Evolutionary conservation across 2,329 filamentous ascomycete species (phyloP), one percentile per base, ranked within the genome.

Genomic region (Hymenoscyphus fraxineus): DNA sequence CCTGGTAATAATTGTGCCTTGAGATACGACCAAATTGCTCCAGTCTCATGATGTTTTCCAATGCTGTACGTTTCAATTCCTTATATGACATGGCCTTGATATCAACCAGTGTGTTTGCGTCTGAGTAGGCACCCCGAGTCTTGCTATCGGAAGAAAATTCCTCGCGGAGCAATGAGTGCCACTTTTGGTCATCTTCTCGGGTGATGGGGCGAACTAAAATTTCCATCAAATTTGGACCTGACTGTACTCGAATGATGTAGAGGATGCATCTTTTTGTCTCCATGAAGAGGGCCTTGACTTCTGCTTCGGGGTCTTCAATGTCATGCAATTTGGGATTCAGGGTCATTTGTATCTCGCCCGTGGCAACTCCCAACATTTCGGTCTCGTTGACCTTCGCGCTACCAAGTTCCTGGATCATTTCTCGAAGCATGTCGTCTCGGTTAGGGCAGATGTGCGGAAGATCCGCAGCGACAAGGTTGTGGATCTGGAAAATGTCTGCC

Each of bases 181-280:
- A 99, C 76, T 92, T 91, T 70, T 90, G 85, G 74, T 97, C 93
- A 72, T 99, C 95, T 74, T 97, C 93, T 38, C 86, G 82, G 0
- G 85, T 87, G 68, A 97, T 93, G 16, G 92, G 92, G 74, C 95
- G 96, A 69, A 97, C 89, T 71, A 99, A 86, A 67, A 99, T 97
- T 67, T 98, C 93, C 77, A 98, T 87, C n/a, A 99, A 85, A 72
- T 94, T 97, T 60, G 88, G 81, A 9, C 95, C 95, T 1, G 91
- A 92, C 77, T 99, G 96, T 41, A 99, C 90, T 65, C 95, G 90
- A 74, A 99, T 98, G 76, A 99, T 98, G 78, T 98, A 99, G 67
- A 99, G 81, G 51, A 98, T 90, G 74, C 95, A 97, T 72, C 95
- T 88, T 80, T 99, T 99, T 2, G 95, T 98, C 79, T 98, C 95